phyloP scores from a whole-genome alignment of 2,329 filamentous ascomycete genomes.

The Daldinia sp. region DNA sequence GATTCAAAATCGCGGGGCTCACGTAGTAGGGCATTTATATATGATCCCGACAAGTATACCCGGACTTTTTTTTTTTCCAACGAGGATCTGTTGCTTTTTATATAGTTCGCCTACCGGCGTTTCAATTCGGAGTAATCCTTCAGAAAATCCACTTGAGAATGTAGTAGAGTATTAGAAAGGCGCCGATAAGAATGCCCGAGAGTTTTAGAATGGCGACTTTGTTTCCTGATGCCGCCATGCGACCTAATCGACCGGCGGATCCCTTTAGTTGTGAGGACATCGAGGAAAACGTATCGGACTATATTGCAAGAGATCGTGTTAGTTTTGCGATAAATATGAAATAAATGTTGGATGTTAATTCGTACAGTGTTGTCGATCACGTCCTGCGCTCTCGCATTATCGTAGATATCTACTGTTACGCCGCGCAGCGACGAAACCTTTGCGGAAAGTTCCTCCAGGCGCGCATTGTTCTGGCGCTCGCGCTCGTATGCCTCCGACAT shows the following conservation, averaged over 20 bases:
- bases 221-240: slow-evolving; percentile 92
- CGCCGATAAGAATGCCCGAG: slow-evolving; percentile 79
- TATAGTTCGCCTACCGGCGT: not conserved
- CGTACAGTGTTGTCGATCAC: slow-evolving; percentile 87
- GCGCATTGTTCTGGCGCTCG: slow-evolving; percentile 91
- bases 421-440: slow-evolving; percentile 93
- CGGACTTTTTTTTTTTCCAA: not conserved
- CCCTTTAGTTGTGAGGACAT: slow-evolving; percentile 85
- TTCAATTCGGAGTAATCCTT: slow-evolving; percentile 20
- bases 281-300: slow-evolving; percentile 91
- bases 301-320: slow-evolving; percentile 1
- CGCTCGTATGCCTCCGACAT: slow-evolving; percentile 84
- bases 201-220: slow-evolving; percentile 91
- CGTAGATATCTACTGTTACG: slow-evolving; percentile 97
- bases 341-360: not conserved
- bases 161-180: slow-evolving; percentile 80
- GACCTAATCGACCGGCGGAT: slow-evolving; percentile 80
- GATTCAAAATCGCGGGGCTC: not conserved
- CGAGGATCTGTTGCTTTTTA: not conserved
- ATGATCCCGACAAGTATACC: not conserved
- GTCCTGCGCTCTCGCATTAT: slow-evolving; percentile 87
- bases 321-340: not conserved
- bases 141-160: slow-evolving; percentile 70
- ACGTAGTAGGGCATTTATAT: not conserved
- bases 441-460: slow-evolving; percentile 86